Evolutionary conservation across 2,329 filamentous ascomycete genomes (phyloP).

Genomic region (Xylaria sp.): DNA sequence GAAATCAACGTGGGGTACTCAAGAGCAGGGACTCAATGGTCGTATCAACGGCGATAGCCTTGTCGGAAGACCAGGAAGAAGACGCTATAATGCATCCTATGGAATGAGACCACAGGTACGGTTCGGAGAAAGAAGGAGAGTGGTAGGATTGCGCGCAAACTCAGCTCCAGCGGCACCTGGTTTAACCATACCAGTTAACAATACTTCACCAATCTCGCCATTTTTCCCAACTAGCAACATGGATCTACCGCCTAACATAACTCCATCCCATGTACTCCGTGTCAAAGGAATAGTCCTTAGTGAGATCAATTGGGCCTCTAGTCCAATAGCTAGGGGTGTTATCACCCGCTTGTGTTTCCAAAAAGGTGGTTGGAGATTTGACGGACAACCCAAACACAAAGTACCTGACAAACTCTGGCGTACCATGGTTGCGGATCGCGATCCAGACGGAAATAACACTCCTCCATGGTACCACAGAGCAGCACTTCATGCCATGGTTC

Average conservation of each 20-base stretch:
- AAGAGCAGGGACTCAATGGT: conserved; percentile 23
- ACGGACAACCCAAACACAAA: not conserved
- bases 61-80: conserved; percentile 20
- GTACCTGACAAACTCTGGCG: conserved; percentile 35
- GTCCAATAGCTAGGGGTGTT: conserved; percentile 25
- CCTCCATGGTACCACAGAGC: conserved; percentile 35
- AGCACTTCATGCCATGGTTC: not conserved
- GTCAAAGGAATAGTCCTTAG: not conserved
- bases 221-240: not conserved
- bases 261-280: not conserved
- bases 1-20: conserved; percentile 27
- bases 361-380: not conserved
- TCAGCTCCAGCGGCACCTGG: not conserved
- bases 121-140: not conserved
- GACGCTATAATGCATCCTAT: conserved; percentile 30
- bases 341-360: conserved; percentile 11
- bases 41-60: conserved; percentile 36
- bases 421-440: conserved; percentile 35
- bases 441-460: conserved; percentile 20
- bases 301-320: conserved; percentile 17
- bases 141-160: not conserved
- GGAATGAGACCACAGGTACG: not conserved
- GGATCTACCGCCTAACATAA: not conserved
- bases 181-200: not conserved
- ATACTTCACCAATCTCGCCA: not conserved